A percentile compares a stretch with the other conserved stretches of the same genome.
Conservation (phyloP, 108 stramenopile genomes). For the Conticribra weissflogii region DNA sequence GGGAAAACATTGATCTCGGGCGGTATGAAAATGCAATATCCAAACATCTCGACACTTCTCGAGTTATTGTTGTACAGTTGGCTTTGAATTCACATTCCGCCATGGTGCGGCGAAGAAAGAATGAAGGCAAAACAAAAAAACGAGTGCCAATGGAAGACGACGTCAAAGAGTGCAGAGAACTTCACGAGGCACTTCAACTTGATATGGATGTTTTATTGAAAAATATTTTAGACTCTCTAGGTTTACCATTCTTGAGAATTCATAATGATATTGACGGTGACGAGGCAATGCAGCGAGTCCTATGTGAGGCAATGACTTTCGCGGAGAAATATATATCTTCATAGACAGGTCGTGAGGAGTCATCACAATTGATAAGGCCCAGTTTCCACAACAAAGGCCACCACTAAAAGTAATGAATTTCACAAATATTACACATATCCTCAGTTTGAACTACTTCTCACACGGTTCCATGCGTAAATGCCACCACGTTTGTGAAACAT, state of each 20-base stretch:
- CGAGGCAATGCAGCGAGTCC: slow-evolving; percentile 61
- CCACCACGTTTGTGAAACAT: slow-evolving; percentile 52
- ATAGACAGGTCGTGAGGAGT: too few species aligned
- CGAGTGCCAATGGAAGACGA: slow-evolving; percentile 42
- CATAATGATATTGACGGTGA: slow-evolving; percentile 75
- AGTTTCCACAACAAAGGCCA: too few species aligned
- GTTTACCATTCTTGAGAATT: slow-evolving; percentile 17
- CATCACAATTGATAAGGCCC: too few species aligned
- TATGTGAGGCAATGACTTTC: neutral
- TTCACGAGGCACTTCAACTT: slow-evolving; percentile 14
- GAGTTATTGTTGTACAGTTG: slow-evolving; percentile 23
- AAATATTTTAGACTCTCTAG: neutral
- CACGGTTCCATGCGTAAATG: slow-evolving; percentile 34
- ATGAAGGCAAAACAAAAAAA: slow-evolving; percentile 2
- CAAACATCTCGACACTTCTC: neutral
- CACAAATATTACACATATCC: too few species aligned
- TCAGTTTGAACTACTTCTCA: too few species aligned
- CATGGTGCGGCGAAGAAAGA: slow-evolving; percentile 15
- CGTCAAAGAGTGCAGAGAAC: slow-evolving; percentile 11
- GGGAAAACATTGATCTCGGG: neutral
- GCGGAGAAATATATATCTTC: too few species aligned
- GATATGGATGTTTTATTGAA: neutral
- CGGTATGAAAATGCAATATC: slow-evolving; percentile 14
- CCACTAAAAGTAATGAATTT: too few species aligned
- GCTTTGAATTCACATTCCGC: slow-evolving; percentile 3